phyloP scores from a whole-genome alignment of 2,329 filamentous ascomycete genomes.

The Venturia carpophila region DNA sequence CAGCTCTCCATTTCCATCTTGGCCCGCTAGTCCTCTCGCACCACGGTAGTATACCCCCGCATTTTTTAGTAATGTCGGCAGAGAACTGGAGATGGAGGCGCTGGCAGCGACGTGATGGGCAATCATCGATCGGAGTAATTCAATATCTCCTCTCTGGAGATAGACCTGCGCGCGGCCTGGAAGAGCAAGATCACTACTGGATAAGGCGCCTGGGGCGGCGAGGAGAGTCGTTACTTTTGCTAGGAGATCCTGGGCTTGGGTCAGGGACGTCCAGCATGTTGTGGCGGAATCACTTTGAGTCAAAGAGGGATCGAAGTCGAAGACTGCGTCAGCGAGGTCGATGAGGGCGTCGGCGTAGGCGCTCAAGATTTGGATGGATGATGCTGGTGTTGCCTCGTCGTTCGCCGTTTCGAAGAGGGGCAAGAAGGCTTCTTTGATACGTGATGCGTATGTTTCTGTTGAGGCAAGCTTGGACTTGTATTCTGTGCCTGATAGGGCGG shows the following conservation, averaged over 20 bases:
- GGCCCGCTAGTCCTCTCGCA: slow-evolving; percentile 7
- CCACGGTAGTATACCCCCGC: slow-evolving; percentile 18
- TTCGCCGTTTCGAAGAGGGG: slow-evolving; percentile 24
- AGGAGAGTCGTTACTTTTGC: background rate
- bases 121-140: slow-evolving; percentile 4
- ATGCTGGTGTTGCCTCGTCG: slow-evolving; percentile 19
- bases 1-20: slow-evolving; percentile 14
- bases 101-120: background rate
- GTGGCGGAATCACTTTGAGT: background rate
- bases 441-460: slow-evolving; percentile 44
- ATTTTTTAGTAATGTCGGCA: slow-evolving; percentile 10
- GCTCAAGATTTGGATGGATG: slow-evolving; percentile 43
- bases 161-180: slow-evolving; percentile 12
- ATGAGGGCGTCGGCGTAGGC: slow-evolving; percentile 51
- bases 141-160: slow-evolving; percentile 9
- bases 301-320: slow-evolving; percentile 24
- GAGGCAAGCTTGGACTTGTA: slow-evolving; percentile 47
- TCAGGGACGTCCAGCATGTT: slow-evolving; percentile 11
- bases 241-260: background rate
- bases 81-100: background rate
- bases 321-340: slow-evolving; percentile 44
- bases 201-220: background rate
- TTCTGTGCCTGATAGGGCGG: slow-evolving; percentile 48
- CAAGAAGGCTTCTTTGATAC: slow-evolving; percentile 30
- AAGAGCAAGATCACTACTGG: background rate